Evolutionary conservation across 164 flowering plant species (phyloP).

Genomic region (Sedum album): DNA sequence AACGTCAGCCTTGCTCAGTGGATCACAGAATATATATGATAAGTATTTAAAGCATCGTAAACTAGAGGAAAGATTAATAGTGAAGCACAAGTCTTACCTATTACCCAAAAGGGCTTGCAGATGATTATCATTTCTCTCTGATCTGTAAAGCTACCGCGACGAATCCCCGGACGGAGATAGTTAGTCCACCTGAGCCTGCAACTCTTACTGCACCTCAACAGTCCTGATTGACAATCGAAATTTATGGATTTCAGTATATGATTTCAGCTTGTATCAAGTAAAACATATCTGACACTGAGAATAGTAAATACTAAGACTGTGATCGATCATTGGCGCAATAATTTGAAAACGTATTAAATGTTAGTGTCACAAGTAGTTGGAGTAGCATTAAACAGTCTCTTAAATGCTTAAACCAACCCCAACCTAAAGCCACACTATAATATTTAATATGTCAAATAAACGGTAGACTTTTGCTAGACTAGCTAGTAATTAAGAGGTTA

Average conservation of each 20-base stretch:
- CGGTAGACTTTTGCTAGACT: not conserved
- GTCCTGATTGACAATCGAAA: slow-evolving; percentile 29
- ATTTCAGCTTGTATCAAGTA: too few relatives aligned
- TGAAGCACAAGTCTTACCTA: slow-evolving; percentile 31
- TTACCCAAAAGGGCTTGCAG: slow-evolving; percentile 90
- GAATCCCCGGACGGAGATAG: slow-evolving; percentile 89
- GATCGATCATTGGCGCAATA: not conserved
- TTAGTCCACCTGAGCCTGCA: slow-evolving; percentile 94
- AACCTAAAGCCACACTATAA: slow-evolving; percentile 2
- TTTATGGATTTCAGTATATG: not conserved
- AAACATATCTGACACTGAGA: not conserved
- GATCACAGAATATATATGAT: not conserved
- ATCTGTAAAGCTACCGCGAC: slow-evolving; percentile 74
- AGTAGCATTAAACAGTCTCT: slow-evolving; percentile 7
- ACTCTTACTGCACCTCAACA: slow-evolving; percentile 85
- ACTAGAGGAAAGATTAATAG: not conserved
- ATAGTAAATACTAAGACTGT: not conserved
- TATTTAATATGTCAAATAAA: too few relatives aligned
- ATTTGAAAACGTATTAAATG: not conserved
- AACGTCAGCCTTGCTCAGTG: not conserved
- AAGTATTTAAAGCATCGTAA: not conserved
- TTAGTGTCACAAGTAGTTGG: not conserved
- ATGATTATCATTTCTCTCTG: slow-evolving; percentile 92
- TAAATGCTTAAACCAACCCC: slow-evolving; percentile 20
- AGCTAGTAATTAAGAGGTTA: not conserved